Percentiles rank a stretch among this genome's conserved stretches.
phyloP scores from a whole-genome alignment of 768 basidiomycete species.

The Naganishia vaughanmartiniae region DNA sequence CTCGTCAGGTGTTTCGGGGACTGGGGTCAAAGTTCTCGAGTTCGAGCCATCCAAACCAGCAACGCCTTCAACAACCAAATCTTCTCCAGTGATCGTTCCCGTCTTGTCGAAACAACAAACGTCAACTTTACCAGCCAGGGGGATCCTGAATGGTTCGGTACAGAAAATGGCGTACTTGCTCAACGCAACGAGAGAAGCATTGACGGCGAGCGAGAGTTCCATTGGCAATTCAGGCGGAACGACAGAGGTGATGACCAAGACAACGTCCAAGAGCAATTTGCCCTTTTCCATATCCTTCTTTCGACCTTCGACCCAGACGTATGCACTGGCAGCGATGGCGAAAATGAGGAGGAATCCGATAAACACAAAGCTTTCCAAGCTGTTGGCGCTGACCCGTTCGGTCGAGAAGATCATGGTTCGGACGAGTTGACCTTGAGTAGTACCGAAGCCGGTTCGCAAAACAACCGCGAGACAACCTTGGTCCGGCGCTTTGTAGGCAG shows the following conservation, averaged over 20 bases:
- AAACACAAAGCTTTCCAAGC: constrained; percentile 90
- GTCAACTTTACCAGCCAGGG: constrained; percentile 90
- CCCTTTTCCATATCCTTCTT: constrained; percentile 90
- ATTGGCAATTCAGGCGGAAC: constrained; percentile 97
- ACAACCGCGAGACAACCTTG: constrained; percentile 89
- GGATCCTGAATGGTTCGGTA: constrained; percentile 98
- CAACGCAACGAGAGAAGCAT: constrained; percentile 85
- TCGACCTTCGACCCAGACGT: constrained; percentile 97
- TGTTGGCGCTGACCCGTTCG: constrained; percentile 94
- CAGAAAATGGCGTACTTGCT: constrained; percentile 97
- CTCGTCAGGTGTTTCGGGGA: constrained; percentile 70
- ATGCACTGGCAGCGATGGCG: constrained; percentile 95
- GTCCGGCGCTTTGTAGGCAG: constrained; percentile 62
- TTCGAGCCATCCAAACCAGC: constrained; percentile 72
- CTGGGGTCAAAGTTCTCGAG: constrained; percentile 66
- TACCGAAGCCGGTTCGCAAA: constrained; percentile 93
- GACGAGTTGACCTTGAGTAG: constrained; percentile 93
- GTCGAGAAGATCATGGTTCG: constrained; percentile 99
- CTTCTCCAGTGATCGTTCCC: constrained; percentile 94
- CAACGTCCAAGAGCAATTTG: constrained; percentile 89
- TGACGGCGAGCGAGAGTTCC: constrained; percentile 95
- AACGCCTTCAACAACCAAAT: constrained; percentile 89
- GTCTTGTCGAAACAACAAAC: constrained; percentile 99
- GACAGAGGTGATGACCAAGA: constrained; percentile 93
- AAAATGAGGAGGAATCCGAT: constrained; percentile 97